Conservation (phyloP, 1,284 basidiomycete species). For the Trichosporon sp. region DNA sequence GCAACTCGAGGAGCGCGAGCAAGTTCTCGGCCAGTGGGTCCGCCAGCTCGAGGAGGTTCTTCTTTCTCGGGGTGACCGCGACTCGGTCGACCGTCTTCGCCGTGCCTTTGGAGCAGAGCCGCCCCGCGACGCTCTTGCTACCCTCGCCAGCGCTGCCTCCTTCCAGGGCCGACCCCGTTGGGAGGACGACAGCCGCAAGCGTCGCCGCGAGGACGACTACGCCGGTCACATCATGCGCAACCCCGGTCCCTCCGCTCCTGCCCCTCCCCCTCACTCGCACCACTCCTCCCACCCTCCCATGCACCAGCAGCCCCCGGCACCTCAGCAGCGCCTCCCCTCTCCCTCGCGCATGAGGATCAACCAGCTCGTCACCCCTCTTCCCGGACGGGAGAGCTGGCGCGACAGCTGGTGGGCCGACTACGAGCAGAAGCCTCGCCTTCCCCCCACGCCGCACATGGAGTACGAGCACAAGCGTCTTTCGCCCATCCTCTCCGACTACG, state of each 20-base stretch:
- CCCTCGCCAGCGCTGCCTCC: conserved; percentile 18
- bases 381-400: neutral
- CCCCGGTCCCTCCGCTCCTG: neutral
- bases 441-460: neutral
- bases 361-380: conserved; percentile 14
- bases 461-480: neutral
- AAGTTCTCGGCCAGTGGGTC: conserved; percentile 26
- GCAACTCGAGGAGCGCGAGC: conserved; percentile 20
- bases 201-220: conserved; percentile 13
- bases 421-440: conserved; percentile 10
- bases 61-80: conserved; percentile 26
- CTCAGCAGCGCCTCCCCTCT: conserved; percentile 8
- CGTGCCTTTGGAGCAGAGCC: conserved; percentile 21
- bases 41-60: conserved; percentile 34
- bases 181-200: conserved; percentile 13
- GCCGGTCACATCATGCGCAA: conserved; percentile 4
- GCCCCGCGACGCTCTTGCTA: conserved; percentile 16
- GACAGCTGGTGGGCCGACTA: conserved; percentile 2
- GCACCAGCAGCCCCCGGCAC: neutral
- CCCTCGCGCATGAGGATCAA: conserved; percentile 19
- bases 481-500: neutral
- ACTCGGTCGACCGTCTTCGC: conserved; percentile 28
- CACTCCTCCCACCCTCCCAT: conserved; percentile 2
- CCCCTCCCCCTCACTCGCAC: neutral
- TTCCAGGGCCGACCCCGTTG: conserved; percentile 7